phyloP scores from a whole-genome alignment of 2,329 filamentous ascomycete species.

The Colletotrichum sp. region DNA sequence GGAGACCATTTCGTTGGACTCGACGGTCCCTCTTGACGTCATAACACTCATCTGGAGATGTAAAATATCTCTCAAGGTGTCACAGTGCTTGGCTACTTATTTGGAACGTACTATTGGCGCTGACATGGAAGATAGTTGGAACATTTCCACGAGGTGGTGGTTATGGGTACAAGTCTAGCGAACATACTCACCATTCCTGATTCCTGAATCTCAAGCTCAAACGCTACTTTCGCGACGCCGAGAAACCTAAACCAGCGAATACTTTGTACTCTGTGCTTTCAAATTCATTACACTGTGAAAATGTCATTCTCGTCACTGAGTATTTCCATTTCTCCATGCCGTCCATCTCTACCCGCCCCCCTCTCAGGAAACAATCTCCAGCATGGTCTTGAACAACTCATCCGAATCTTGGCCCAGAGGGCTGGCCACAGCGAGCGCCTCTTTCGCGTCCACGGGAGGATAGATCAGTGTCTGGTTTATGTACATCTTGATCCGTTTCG shows the following conservation, averaged over 20 bases:
- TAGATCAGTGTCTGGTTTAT: slow-evolving; percentile 41
- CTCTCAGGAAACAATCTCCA: neutral
- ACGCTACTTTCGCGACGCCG: rapidly evolving
- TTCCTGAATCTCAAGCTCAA: neutral
- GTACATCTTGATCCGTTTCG: slow-evolving; percentile 36
- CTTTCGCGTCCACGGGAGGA: slow-evolving; percentile 25
- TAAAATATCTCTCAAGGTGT: neutral
- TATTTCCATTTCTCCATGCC: neutral
- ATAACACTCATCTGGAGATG: neutral
- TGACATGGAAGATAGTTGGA: neutral
- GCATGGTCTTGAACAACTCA: neutral
- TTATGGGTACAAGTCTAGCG: neutral
- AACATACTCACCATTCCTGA: neutral
- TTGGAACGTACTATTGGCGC: rapidly evolving
- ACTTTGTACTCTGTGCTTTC: rapidly evolving
- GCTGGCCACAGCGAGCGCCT: slow-evolving; percentile 28
- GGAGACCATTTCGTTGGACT: neutral
- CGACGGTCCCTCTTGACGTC: neutral
- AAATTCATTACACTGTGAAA: rapidly evolving
- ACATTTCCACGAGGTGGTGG: neutral
- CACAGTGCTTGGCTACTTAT: neutral
- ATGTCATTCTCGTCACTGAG: neutral
- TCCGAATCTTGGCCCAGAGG: slow-evolving; percentile 20
- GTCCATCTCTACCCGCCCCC: neutral
- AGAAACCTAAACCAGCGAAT: neutral